A percentile compares a stretch with the other conserved stretches of the same genome.
phyloP scores from a whole-genome alignment of 2,329 filamentous ascomycete genomes.

The Alternaria sp. region DNA sequence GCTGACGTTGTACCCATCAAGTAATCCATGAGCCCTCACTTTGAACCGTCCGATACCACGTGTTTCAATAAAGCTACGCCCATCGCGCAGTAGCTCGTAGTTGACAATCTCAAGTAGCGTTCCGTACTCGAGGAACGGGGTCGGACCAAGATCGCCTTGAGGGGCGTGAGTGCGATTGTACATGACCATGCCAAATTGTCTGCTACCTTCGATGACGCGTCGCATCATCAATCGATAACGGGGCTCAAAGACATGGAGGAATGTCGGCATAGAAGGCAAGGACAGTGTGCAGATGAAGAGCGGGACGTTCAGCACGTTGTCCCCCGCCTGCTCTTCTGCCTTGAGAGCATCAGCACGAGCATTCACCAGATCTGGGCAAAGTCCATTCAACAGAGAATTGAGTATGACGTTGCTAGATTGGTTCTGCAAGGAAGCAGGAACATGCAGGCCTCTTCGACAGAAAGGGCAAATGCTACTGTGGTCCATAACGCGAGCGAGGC shows the following conservation, averaged over 20 bases:
- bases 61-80: constrained; percentile 81
- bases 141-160: constrained; percentile 62
- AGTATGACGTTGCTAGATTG: constrained; percentile 71
- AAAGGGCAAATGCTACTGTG: constrained; percentile 81
- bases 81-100: constrained; percentile 77
- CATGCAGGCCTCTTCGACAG: constrained; percentile 72
- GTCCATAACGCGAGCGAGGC: constrained; percentile 77
- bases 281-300: constrained; percentile 84
- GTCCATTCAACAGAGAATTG: constrained; percentile 66
- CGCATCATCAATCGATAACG: constrained; percentile 89
- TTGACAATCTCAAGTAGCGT: constrained; percentile 80
- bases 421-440: constrained; percentile 59
- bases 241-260: constrained; percentile 92
- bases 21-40: constrained; percentile 68
- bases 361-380: constrained; percentile 73
- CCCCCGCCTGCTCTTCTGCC: constrained; percentile 65
- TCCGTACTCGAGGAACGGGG: constrained; percentile 75
- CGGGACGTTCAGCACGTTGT: constrained; percentile 65
- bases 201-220: constrained; percentile 74
- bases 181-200: constrained; percentile 86
- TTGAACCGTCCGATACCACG: constrained; percentile 79
- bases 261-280: constrained; percentile 82
- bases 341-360: constrained; percentile 65
- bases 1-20: constrained; percentile 83
- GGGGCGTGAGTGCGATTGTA: constrained; percentile 65